Base-by-base conservation (phyloP, 306 rosid species). In the Astragalus membranaceus region DNA sequence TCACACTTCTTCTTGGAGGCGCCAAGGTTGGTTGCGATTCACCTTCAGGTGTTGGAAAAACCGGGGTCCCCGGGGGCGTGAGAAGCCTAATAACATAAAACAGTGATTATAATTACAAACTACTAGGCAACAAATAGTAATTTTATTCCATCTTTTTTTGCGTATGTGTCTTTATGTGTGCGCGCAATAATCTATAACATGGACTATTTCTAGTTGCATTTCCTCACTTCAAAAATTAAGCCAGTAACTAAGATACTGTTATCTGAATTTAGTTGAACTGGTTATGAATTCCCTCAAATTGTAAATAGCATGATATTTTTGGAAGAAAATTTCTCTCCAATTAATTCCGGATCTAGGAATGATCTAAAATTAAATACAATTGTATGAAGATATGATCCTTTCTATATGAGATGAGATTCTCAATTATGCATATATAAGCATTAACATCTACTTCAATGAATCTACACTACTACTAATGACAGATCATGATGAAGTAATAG, bases 1-100 rank as follows among this genome's bases (percentile, higher is more conserved):
- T 83, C 81, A 83, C 69, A 52, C 87, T 84, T 72, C 81, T 76
- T 72, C 92, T 81, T 37, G 89, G 82, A 67, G 91, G 86, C 7
- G 54, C 87, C 6, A 77, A 43, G 47, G 82, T 62, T 37, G 82
- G 47, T 35, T 84, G 90, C 62, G 87, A 61, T 73, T 90, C 96
- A 56, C 84, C 82, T 66, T 85, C 92, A 20, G 90, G 83, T 53
- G 95, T 59, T 81, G 88, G 90, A 65, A 86, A 79, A 66, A 84
- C 82, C 26, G 99, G 97, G 37, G 99, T 94, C 67, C 88, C 99
- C 5, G 99, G 99, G 61, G 99, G 99, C 73, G 99, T 87, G 70
- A 94, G 99, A 80, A 94, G 99, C 99, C 99, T 94, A 78, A 43
- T 41, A 69, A 77, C 73, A 80, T 7, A 60, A 53, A 83, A 60